A percentile compares a stretch with the other conserved stretches of the same genome.
These are phyloP conservation scores for Termitomyces sp. DNA, from an alignment of 768 basidiomycete genomes.

Conservation along the genomic window DNA sequence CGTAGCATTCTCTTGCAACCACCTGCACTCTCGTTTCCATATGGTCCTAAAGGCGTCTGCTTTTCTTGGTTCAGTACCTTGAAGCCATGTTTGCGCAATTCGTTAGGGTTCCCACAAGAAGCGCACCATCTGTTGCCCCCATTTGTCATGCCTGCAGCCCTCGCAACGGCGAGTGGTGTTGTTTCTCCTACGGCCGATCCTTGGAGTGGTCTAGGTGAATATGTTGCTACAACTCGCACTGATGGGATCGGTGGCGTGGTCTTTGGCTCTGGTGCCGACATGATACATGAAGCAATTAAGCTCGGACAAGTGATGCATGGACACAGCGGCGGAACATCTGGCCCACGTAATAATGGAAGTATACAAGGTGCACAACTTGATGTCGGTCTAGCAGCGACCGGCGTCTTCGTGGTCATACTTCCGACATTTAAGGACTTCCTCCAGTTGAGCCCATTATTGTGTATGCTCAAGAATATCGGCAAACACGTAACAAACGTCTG, in stretches of 20 bases:
- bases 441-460: slow-evolving; percentile 26
- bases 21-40: slow-evolving; percentile 26
- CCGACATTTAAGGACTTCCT: slow-evolving; percentile 27
- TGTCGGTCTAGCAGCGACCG: slow-evolving; percentile 6
- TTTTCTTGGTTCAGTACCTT: slow-evolving; percentile 19
- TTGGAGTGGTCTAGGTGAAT: slow-evolving; percentile 23
- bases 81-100: slow-evolving; percentile 23
- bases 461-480: slow-evolving; percentile 26
- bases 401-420: slow-evolving; percentile 30
- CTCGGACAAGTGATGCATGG: slow-evolving; percentile 4
- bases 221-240: slow-evolving; percentile 18
- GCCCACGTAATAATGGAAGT: not conserved
- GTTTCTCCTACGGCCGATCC: slow-evolving; percentile 20
- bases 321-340: not conserved
- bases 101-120: slow-evolving; percentile 22
- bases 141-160: slow-evolving; percentile 40
- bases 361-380: not conserved
- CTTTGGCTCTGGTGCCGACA: slow-evolving; percentile 6
- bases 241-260: slow-evolving; percentile 35
- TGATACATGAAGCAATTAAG: not conserved
- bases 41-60: slow-evolving; percentile 35
- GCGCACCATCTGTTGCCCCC: slow-evolving; percentile 58
- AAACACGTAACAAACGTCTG: slow-evolving; percentile 22
- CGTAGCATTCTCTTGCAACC: slow-evolving; percentile 38
- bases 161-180: slow-evolving; percentile 14